Evolutionary conservation across 768 basidiomycete species (phyloP).

Genomic region (Rhodotorula sphaerocarpa): DNA sequence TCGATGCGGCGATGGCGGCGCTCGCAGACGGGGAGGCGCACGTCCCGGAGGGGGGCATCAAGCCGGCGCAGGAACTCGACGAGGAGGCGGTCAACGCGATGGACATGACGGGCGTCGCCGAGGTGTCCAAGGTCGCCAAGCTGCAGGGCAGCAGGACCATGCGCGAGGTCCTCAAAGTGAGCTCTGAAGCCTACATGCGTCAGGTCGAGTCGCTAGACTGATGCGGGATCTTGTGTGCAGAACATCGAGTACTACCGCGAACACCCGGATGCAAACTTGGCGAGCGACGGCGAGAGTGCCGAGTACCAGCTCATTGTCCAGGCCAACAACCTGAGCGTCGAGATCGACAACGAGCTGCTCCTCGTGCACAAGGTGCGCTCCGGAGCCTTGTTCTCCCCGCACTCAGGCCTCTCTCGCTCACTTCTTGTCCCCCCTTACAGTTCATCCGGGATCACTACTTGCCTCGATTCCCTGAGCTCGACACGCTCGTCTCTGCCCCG

Average conservation of each 20-base stretch:
- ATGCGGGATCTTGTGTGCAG: slow-evolving; percentile 46
- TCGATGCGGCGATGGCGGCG: slow-evolving; percentile 47
- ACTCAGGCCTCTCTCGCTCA: neutral
- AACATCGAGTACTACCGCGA: slow-evolving; percentile 80
- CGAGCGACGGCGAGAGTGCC: slow-evolving; percentile 77
- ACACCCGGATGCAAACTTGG: slow-evolving; percentile 68
- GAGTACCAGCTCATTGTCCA: slow-evolving; percentile 95
- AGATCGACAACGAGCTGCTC: slow-evolving; percentile 95
- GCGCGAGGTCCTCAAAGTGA: slow-evolving; percentile 73
- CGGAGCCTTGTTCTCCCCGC: neutral
- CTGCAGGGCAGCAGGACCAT: slow-evolving; percentile 79
- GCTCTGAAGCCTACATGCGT: slow-evolving; percentile 2
- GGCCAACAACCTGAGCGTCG: slow-evolving; percentile 95
- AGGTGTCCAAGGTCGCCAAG: slow-evolving; percentile 80
- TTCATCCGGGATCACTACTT: slow-evolving; percentile 98
- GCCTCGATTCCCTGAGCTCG: slow-evolving; percentile 89
- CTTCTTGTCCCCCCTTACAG: slow-evolving; percentile 44
- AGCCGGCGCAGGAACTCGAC: slow-evolving; percentile 92
- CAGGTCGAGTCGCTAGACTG: too few species aligned
- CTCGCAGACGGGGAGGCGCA: slow-evolving; percentile 48
- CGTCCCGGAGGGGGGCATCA: slow-evolving; percentile 60
- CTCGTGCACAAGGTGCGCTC: slow-evolving; percentile 79
- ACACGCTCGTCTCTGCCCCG: slow-evolving; percentile 86
- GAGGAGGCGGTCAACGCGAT: slow-evolving; percentile 87
- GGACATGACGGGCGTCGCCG: slow-evolving; percentile 75